These are phyloP conservation scores for Alloascoidea hylecoeti DNA, from an alignment of 805 yeast genomes.

Conservation along the genomic window DNA sequence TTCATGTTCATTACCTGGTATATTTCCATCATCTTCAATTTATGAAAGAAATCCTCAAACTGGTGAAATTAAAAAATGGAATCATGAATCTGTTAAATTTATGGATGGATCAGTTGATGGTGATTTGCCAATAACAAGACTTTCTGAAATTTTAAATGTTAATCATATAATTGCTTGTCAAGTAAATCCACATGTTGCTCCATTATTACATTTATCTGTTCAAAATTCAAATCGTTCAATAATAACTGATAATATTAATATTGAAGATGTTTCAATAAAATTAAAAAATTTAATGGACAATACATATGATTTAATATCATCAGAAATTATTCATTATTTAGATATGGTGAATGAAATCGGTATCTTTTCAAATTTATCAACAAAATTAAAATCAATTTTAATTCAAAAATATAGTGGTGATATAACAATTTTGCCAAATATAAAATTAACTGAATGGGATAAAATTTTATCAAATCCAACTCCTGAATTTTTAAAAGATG, in stretches of 20 bases:
- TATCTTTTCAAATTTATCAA: constrained; percentile 53
- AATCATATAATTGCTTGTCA: constrained; percentile 97
- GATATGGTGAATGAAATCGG: constrained; percentile 68
- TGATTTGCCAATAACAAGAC: constrained; percentile 80
- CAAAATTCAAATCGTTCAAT: constrained; percentile 58
- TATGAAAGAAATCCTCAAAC: constrained; percentile 72
- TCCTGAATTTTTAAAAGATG: constrained; percentile 53
- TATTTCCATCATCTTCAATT: constrained; percentile 76
- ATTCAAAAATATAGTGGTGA: constrained; percentile 89
- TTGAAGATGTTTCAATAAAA: too few species aligned
- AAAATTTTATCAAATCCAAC: constrained; percentile 72
- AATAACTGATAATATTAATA: too few species aligned
- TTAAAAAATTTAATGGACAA: constrained; percentile 4
- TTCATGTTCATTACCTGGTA: constrained; percentile 87
- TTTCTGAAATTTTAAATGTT: constrained; percentile 94
- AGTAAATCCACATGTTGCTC: constrained; percentile 93
- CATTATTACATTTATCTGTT: constrained; percentile 57
- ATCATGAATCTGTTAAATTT: constrained; percentile 60
- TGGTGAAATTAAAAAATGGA: constrained; percentile 70
- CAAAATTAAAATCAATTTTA: constrained; percentile 61
- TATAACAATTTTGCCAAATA: constrained; percentile 79
- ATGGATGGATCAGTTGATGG: constrained; percentile 96
- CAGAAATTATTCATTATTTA: constrained; percentile 69
- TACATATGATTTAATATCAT: constrained; percentile 41
- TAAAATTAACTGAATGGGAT: constrained; percentile 38